Percentiles rank a stretch among this genome's conserved stretches.
These are phyloP conservation scores for Myxozyma neglecta DNA, from an alignment of 805 yeast species.

Conservation along the genomic window DNA sequence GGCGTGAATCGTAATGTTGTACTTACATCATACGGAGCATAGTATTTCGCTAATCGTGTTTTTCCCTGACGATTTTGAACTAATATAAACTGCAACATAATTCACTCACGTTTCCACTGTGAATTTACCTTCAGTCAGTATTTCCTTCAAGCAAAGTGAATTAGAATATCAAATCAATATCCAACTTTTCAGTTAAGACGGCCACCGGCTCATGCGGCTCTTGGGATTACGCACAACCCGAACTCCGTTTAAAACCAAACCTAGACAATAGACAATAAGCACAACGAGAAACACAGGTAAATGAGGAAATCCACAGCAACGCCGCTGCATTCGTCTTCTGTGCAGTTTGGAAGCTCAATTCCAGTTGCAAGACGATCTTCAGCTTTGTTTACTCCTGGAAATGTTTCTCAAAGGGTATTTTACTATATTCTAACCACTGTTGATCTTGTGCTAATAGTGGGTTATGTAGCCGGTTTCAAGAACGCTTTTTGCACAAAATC, in stretches of 20 bases:
- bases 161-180: no score
- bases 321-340: slow-evolving; percentile 3
- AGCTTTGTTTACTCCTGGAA: slow-evolving; percentile 16
- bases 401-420: slow-evolving; percentile 1
- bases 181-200: no score
- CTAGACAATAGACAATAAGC: neutral
- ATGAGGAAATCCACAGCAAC: slow-evolving; percentile 11
- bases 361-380: slow-evolving; percentile 25
- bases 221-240: no score
- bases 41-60: slow-evolving; percentile 83
- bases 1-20: neutral
- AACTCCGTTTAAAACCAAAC: no score
- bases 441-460: neutral
- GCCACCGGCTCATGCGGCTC: no score
- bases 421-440: neutral
- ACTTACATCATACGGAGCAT: slow-evolving; percentile 46
- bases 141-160: no score
- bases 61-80: slow-evolving; percentile 94
- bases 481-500: slow-evolving; percentile 6
- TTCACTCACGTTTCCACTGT: neutral
- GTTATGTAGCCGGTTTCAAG: slow-evolving; percentile 11
- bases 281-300: neutral
- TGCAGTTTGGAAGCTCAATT: slow-evolving; percentile 20
- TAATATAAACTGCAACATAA: slow-evolving; percentile 66
- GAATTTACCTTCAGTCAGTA: neutral